These are phyloP conservation scores for Verticillium nonalfalfae DNA, from an alignment of 2,329 filamentous ascomycete species.

Conservation along the genomic window DNA sequence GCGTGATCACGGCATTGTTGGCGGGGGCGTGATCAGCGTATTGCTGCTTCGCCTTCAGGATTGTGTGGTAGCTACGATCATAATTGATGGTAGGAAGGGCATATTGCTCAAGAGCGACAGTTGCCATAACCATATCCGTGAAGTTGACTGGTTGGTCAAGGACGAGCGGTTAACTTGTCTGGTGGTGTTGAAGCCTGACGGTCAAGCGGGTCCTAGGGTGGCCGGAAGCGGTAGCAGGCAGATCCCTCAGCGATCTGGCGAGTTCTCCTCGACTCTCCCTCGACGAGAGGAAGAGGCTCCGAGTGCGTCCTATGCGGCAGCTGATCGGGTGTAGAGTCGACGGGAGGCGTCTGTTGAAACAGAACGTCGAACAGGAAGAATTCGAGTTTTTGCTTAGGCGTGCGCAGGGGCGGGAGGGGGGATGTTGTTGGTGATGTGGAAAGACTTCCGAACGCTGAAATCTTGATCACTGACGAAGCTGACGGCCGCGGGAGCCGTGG, in stretches of 20 bases:
- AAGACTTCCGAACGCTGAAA: conserved; percentile 59
- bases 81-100: conserved; percentile 41
- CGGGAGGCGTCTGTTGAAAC: conserved; percentile 38
- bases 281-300: conserved; percentile 97
- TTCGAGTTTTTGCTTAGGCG: conserved; percentile 40
- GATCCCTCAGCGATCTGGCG: conserved; percentile 86
- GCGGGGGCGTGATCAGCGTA: conserved; percentile 30
- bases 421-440: conserved; percentile 61
- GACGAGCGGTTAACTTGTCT: conserved; percentile 4
- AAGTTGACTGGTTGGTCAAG: conserved; percentile 16
- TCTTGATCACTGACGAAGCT: conserved; percentile 60
- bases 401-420: conserved; percentile 51
- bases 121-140: conserved; percentile 62
- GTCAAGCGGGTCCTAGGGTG: conserved; percentile 68
- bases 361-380: conserved; percentile 43
- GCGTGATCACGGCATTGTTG: conserved; percentile 32
- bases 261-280: conserved; percentile 99
- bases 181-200: conserved; percentile 4
- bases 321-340: conserved; percentile 63
- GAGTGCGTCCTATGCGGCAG: conserved; percentile 99
- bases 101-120: conserved; percentile 49
- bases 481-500: conserved; percentile 59
- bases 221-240: conserved; percentile 91
- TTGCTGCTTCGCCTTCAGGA: conserved; percentile 34
- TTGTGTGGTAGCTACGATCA: conserved; percentile 35